These are phyloP conservation scores for Hexamita inflata DNA, from an alignment of 208 protist genomes.

Conservation along the genomic window DNA sequence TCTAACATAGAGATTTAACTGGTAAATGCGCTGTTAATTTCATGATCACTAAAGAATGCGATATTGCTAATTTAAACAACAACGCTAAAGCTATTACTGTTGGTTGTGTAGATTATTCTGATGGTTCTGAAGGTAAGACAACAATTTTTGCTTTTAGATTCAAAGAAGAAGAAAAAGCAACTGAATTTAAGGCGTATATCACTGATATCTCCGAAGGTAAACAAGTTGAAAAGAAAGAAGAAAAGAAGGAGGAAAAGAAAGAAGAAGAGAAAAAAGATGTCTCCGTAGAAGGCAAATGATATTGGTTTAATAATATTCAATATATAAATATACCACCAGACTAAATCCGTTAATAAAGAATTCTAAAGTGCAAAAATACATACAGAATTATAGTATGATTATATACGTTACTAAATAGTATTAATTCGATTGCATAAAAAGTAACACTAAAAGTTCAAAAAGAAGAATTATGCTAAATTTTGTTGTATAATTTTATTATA, in stretches of 20 bases:
- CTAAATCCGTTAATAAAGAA: too few species aligned
- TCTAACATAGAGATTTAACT: background rate
- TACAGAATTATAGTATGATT: too few species aligned
- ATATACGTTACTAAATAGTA: too few species aligned
- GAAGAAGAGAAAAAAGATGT: background rate
- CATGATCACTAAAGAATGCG: background rate
- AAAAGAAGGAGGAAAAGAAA: background rate
- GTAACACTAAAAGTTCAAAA: too few species aligned
- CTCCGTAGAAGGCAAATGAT: background rate
- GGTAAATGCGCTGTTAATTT: background rate
- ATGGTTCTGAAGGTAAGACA: background rate
- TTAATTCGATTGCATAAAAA: too few species aligned
- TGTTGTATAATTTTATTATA: too few species aligned
- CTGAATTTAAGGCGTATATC: background rate
- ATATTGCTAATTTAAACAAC: background rate
- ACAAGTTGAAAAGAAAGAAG: background rate
- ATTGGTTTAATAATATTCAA: too few species aligned
- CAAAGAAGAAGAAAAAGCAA: background rate
- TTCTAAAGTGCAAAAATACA: too few species aligned
- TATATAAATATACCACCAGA: too few species aligned
- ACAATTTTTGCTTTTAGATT: background rate
- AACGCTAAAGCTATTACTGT: background rate
- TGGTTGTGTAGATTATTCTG: background rate
- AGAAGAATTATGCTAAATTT: too few species aligned
- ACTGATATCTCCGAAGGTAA: too few species aligned